These are phyloP conservation scores for Perilla frutescens DNA, from an alignment of 257 asterid genomes.

Conservation along the genomic window DNA sequence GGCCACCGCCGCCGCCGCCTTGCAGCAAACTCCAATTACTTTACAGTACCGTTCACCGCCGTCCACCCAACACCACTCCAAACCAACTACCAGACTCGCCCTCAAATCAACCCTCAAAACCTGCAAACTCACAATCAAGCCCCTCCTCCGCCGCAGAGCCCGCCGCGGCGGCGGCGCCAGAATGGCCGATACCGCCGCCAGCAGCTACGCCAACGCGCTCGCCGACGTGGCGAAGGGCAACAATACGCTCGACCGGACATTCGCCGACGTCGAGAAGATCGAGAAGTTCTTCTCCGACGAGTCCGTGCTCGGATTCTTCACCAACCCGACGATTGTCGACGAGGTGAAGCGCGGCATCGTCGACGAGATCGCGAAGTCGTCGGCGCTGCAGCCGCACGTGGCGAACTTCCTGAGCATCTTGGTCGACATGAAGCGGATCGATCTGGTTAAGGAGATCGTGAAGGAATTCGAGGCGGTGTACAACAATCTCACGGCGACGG, in stretches of 20 bases:
- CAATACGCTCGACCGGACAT: constrained; percentile 49
- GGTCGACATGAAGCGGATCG: constrained; percentile 73
- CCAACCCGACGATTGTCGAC: constrained; percentile 53
- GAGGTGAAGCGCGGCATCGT: constrained; percentile 51
- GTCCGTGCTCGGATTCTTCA: constrained; percentile 52
- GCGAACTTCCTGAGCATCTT: constrained; percentile 70
- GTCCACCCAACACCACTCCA: constrained; percentile 43
- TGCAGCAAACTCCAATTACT: constrained; percentile 65
- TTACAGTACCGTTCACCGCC: constrained; percentile 53
- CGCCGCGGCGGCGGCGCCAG: constrained; percentile 54
- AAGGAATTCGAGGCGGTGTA: constrained; percentile 69
- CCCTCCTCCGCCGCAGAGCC: constrained; percentile 38
- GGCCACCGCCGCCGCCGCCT: constrained; percentile 74
- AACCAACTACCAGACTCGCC: constrained; percentile 44
- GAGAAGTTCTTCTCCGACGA: constrained; percentile 61
- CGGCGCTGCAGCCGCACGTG: constrained; percentile 70
- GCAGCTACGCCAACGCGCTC: constrained; percentile 81
- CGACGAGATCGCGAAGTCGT: constrained; percentile 56
- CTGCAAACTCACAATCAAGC: constrained; percentile 59
- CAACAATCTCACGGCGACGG: constrained; percentile 63
- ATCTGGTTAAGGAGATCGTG: constrained; percentile 58
- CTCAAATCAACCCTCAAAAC: constrained; percentile 53
- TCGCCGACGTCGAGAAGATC: constrained; percentile 68
- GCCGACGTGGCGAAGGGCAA: constrained; percentile 76
- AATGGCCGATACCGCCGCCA: constrained; percentile 66